phyloP scores from a whole-genome alignment of 75 land plant genomes.

The Gnetum montanum region DNA sequence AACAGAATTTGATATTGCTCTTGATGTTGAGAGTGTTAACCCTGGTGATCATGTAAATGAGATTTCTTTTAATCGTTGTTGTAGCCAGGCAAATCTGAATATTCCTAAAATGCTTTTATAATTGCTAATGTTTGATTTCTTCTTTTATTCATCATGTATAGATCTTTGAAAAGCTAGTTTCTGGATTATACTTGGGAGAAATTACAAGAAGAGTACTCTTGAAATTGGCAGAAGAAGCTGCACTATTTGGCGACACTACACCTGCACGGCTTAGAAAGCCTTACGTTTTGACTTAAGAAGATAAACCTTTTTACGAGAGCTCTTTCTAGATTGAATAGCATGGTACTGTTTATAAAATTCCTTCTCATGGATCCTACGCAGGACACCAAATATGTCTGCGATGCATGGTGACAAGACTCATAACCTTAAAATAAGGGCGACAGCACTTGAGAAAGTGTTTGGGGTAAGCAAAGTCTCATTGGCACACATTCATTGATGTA shows the following conservation, averaged over 20 bases:
- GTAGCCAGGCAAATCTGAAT: no score
- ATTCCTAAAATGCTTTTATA: no score
- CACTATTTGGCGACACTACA: constrained; percentile 22
- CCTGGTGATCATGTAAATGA: constrained; percentile 60
- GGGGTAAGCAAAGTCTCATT: constrained; percentile 29
- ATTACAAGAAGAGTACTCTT: constrained; percentile 33
- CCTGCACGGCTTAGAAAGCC: constrained; percentile 23
- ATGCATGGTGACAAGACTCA: constrained; percentile 63
- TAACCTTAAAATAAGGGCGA: constrained; percentile 30
- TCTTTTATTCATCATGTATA: constrained; percentile 1
- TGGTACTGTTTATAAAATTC: no score
- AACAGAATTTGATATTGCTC: constrained; percentile 47
- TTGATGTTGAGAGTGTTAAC: constrained; percentile 70
- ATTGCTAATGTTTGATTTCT: background rate
- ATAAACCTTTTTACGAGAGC: no score
- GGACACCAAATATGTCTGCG: constrained; percentile 70
- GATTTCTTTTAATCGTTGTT: no score
- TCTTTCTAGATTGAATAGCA: no score
- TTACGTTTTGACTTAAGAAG: constrained; percentile 19
- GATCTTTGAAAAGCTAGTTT: constrained; percentile 44
- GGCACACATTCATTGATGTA: no score
- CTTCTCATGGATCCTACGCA: constrained; percentile 14
- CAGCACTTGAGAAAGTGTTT: constrained; percentile 20
- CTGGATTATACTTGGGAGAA: constrained; percentile 53
- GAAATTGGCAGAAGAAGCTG: constrained; percentile 31